phyloP scores from a whole-genome alignment of 1,284 basidiomycete species.

The Tilletia walkeri region DNA sequence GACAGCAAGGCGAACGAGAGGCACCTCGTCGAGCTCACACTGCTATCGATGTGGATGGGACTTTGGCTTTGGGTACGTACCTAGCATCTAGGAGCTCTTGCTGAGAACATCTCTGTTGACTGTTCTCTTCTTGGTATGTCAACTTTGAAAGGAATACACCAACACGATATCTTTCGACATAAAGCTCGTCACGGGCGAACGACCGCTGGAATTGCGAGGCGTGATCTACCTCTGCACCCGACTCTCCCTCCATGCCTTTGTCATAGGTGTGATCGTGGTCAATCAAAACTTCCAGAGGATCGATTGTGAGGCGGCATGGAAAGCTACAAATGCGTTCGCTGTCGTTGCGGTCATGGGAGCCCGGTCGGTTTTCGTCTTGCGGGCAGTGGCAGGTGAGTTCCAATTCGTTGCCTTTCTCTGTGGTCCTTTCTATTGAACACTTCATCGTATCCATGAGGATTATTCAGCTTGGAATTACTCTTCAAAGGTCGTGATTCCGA shows the following conservation, averaged over 20 bases:
- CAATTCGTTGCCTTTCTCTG: background rate
- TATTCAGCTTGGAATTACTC: too few species aligned
- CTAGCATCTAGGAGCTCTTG: background rate
- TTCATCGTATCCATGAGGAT: too few species aligned
- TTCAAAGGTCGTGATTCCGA: too few species aligned
- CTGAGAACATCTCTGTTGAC: background rate
- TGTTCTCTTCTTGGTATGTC: background rate
- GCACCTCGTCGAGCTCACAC: too few species aligned
- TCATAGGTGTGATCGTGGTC: background rate
- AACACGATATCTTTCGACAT: background rate
- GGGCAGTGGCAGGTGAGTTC: slow-evolving; percentile 1
- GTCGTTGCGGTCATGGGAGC: background rate
- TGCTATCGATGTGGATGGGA: background rate
- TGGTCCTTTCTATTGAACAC: too few species aligned
- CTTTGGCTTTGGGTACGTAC: background rate
- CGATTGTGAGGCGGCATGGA: background rate
- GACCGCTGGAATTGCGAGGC: background rate
- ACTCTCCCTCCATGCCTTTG: background rate
- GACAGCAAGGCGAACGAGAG: too few species aligned
- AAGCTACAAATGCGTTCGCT: background rate
- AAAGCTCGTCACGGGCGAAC: background rate
- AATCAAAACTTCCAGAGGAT: background rate
- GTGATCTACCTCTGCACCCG: background rate
- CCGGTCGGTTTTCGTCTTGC: background rate
- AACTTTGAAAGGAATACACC: background rate